Percentiles rank a stretch among this genome's conserved stretches.
These are phyloP conservation scores for Zygoascus bituminiphila DNA, from an alignment of 805 yeast genomes.

Conservation along the genomic window DNA sequence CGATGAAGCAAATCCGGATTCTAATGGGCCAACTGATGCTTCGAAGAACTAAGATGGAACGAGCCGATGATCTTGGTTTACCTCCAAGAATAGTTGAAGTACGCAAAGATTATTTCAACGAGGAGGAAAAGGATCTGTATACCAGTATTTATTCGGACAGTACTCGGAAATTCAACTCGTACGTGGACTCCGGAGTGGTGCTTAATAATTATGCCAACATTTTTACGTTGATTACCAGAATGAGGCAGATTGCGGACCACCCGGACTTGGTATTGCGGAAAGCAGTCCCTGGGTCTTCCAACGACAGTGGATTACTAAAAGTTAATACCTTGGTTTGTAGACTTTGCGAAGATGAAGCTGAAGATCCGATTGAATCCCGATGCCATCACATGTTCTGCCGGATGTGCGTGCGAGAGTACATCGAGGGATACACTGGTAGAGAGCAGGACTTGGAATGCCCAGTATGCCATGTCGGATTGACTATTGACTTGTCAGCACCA, in stretches of 20 bases:
- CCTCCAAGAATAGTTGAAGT: conserved; percentile 94
- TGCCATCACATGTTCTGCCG: conserved; percentile 94
- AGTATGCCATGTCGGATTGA: conserved; percentile 87
- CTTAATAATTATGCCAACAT: conserved; percentile 94
- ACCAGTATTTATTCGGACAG: conserved; percentile 81
- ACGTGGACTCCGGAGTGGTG: conserved; percentile 94
- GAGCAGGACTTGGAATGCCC: conserved; percentile 71
- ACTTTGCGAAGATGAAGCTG: conserved; percentile 95
- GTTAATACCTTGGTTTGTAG: conserved; percentile 71
- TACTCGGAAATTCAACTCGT: conserved; percentile 79
- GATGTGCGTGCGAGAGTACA: conserved; percentile 82
- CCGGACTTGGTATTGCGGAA: conserved; percentile 89
- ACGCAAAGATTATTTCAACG: conserved; percentile 79
- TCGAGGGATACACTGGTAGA: conserved; percentile 61
- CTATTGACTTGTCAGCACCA: conserved; percentile 84
- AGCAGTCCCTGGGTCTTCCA: conserved; percentile 23
- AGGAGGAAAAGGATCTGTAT: conserved; percentile 90
- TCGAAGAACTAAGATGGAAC: conserved; percentile 87
- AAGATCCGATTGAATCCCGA: conserved; percentile 89
- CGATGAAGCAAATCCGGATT: conserved; percentile 69
- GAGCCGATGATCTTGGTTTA: conserved; percentile 94
- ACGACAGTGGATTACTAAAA: neutral
- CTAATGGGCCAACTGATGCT: conserved; percentile 77
- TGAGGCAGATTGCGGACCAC: conserved; percentile 98
- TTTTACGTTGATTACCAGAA: conserved; percentile 88